A percentile compares a stretch with the other conserved stretches of the same genome.
Conservation (phyloP, 192 early-diverging fungal species). For the Pilobolus umbonatus region DNA sequence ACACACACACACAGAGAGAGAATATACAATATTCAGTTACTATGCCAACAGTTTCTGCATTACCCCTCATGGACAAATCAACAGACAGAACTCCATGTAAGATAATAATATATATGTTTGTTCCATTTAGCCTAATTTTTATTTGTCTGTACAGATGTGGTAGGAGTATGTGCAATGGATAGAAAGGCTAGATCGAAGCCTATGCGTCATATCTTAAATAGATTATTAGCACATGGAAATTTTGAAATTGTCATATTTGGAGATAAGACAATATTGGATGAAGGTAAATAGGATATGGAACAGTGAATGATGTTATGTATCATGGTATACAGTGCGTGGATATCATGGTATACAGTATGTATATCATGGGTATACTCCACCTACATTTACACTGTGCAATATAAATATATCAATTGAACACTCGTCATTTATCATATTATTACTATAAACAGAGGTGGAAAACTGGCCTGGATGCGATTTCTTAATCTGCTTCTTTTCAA, state of each 20-base stretch:
- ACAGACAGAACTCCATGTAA: slow-evolving; percentile 4
- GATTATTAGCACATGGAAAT: slow-evolving; percentile 53
- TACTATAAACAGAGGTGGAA: slow-evolving; percentile 52
- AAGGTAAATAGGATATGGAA: slow-evolving; percentile 46
- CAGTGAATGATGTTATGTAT: not conserved
- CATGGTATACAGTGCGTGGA: no score
- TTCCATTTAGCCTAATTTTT: no score
- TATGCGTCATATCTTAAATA: slow-evolving; percentile 90
- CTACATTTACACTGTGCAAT: not conserved
- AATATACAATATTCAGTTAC: no score
- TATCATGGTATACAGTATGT: no score
- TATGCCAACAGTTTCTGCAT: slow-evolving; percentile 8
- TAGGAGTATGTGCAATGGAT: slow-evolving; percentile 91
- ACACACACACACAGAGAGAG: no score
- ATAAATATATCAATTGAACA: not conserved
- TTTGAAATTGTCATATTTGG: slow-evolving; percentile 90
- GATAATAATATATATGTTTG: not conserved
- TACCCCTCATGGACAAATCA: not conserved
- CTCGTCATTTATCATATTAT: not conserved
- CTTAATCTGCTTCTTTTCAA: slow-evolving; percentile 93
- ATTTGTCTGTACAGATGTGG: slow-evolving; percentile 57
- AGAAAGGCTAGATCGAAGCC: slow-evolving; percentile 93
- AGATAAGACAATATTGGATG: slow-evolving; percentile 94
- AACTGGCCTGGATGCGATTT: slow-evolving; percentile 95
- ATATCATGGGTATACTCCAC: no score